Evolutionary conservation across 768 basidiomycete genomes (phyloP), one percentile per base, ranked within the genome.

Genomic region (Tylopilus intermedius): DNA sequence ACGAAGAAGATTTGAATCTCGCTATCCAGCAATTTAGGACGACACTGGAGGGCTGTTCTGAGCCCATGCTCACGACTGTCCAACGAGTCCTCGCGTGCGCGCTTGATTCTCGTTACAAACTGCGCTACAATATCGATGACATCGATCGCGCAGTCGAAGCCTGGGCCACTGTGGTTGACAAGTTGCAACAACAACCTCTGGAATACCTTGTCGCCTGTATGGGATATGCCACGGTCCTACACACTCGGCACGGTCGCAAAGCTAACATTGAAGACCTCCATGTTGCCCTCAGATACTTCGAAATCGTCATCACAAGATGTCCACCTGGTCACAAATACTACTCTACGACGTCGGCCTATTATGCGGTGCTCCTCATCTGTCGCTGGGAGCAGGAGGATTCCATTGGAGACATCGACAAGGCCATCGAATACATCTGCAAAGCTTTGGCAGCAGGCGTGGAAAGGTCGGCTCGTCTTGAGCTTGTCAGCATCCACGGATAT

Each of bases 1-100:
- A 60, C 15, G 49, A 55, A 26, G 50, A 14, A 5, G 68, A 65
- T 40, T 51, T 69, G 8, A 42, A 60, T 15, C 54, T 61, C 45
- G 60, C 59, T 21, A 59, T 60, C 29, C 38, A 45, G 33, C 46
- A 49, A 26, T 57, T 61, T 29, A 49, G 10, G 29, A 22, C 14
- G 10, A 47, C 45, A 22, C 21, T 56, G 8, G 51, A 51, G n/a
- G 18, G 3, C 6, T 59, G 41, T 32, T 51, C 60, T 10, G 44
- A 8, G 15, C 29, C 32, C 22, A 26, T 59, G 22, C 30, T 56
- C 21, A 26, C 50, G 14, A 18, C 53, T 2, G 55, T 47, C n/a
- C 51, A 53, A 40, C 32, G 32, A 9, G 30, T 27, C 13, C 55
- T 62, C 21, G 51, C 49, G 1, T 18, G 43, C 8, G 60, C 49